Conservation (phyloP, 495 filamentous ascomycete genomes). For the Xylaria palmicola region DNA sequence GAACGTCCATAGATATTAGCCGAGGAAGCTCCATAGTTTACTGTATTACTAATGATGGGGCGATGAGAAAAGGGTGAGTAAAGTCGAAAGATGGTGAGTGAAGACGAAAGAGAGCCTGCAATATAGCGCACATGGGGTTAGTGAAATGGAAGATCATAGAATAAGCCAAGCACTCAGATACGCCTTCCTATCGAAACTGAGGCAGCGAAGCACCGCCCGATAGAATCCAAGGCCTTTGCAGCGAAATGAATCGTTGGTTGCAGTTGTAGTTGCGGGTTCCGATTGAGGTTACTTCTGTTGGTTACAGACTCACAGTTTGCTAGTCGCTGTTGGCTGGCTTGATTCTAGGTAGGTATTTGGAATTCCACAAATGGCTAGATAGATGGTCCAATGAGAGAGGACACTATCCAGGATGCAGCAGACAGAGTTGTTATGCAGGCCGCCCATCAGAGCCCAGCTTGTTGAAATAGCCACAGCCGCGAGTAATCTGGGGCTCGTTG, state of each 20-base stretch:
- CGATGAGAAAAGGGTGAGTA: background rate
- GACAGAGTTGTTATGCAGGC: background rate
- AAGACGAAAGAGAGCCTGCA: background rate
- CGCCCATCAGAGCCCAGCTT: background rate
- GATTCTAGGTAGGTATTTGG: background rate
- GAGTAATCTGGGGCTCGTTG: constrained; percentile 6
- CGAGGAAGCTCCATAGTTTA: constrained; percentile 4
- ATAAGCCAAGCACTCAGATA: background rate
- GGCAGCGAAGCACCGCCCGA: background rate
- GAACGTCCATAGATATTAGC: constrained; percentile 11
- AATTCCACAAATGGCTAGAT: background rate
- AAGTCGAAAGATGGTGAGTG: background rate
- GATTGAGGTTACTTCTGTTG: background rate
- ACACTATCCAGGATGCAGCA: background rate
- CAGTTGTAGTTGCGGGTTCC: background rate
- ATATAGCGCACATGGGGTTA: background rate
- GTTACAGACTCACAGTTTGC: too few relatives aligned
- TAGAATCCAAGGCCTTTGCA: background rate
- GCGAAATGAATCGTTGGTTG: background rate
- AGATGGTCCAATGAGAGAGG: background rate
- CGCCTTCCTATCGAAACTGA: background rate
- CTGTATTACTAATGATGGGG: background rate
- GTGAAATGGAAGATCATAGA: background rate
- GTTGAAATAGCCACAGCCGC: constrained; percentile 6
- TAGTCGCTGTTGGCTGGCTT: background rate